Base-by-base conservation (phyloP, 768 basidiomycete genomes). In the Tylopilus balloui region DNA sequence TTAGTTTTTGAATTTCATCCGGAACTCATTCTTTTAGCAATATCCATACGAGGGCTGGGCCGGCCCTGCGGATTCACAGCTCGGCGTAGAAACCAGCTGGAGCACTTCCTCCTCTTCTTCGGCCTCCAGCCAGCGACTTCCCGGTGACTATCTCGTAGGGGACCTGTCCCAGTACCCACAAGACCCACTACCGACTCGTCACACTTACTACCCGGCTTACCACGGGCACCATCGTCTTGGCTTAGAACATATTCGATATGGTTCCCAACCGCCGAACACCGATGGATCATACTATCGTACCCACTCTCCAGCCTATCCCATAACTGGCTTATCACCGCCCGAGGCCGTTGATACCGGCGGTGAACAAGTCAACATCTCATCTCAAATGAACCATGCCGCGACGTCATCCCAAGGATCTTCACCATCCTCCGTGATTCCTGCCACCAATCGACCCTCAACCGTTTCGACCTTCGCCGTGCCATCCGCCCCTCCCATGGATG, bases 51-150 rank as follows among this genome's bases (percentile, higher is more conserved):
- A 54, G 1, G 47, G 56, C 3, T 47, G 51, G 12, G 53, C 51
- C 7, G 65, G 62, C 41, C 67, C 67, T 14, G 52, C 55, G 1
- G 63, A 58, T 0, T 62, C 66, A 0, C 57, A 59, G 13, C 47
- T 56, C 31, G 67, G 62, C 20, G 17, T 42, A 3, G 60, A 64
- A 3, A 63, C 64, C 29, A 58, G 48, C 34, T 65, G 67, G 62
- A 66, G 66, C 32, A 45, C 51, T 13, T 54, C 59, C 0, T 60
- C 65, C 4, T 57, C 64, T 0, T 61, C 60, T 1, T 61, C 67
- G 4, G 31, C 54, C 2, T 53, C 62, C 11, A 56, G 59, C 10
- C 56, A 50, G 13, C 60, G 38, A 17, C 19, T 51, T 41, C n/a
- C 44, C 12, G 49, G 53, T 5, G 42, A 51, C 2, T 56, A 53